phyloP scores from a whole-genome alignment of 129 eudicot species.

The Centaurea solstitialis region DNA sequence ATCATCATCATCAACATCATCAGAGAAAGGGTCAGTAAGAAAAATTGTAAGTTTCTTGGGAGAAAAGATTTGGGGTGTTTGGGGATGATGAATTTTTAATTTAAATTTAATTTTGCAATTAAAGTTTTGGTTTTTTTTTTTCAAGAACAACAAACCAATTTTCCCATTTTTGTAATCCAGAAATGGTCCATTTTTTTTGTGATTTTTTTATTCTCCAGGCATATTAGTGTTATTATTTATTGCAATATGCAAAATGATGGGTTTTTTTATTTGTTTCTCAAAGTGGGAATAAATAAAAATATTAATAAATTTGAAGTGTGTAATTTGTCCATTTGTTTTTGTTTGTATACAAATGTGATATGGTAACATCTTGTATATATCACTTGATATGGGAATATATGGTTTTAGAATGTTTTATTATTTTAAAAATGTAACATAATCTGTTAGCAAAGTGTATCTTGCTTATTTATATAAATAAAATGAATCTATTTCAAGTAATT shows the following conservation, averaged over 20 bases:
- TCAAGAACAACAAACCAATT: constrained; percentile 24
- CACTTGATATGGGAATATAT: no score
- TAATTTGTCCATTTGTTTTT: background rate
- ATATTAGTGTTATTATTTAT: background rate
- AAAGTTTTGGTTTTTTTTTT: background rate
- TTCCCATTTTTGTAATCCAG: constrained; percentile 22
- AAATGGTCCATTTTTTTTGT: constrained; percentile 13
- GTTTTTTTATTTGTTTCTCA: background rate
- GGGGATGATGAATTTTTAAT: constrained; percentile 36
- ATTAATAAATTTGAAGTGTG: background rate
- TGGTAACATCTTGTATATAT: no score
- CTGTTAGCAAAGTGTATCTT: background rate
- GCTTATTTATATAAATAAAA: background rate
- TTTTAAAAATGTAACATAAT: no score
- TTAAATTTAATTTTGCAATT: no score
- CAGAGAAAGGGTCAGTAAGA: constrained; percentile 44
- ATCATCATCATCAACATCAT: background rate
- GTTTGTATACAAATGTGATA: background rate
- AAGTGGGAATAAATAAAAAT: background rate
- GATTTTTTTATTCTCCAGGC: background rate
- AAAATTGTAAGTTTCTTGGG: constrained; percentile 49
- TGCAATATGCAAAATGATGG: constrained; percentile 9
- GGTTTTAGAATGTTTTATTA: no score
- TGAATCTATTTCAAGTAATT: background rate
- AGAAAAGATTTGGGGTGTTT: constrained; percentile 60